Evolutionary conservation across 495 filamentous ascomycete genomes (phyloP).

Genomic region (Aspergillus nidulans): DNA sequence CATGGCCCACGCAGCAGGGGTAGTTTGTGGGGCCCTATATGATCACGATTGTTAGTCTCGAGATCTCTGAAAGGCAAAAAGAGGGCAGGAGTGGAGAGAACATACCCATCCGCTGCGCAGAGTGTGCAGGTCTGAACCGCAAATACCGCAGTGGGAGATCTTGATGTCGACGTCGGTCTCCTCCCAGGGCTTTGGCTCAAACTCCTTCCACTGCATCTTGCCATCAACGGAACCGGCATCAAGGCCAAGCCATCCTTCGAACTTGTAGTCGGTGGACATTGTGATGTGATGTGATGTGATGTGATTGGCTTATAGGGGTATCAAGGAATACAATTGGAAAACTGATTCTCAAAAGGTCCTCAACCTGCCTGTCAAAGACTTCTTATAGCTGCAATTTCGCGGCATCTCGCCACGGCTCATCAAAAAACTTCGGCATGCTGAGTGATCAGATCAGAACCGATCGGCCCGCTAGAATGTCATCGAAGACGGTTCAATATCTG

Average conservation of each 20-base stretch:
- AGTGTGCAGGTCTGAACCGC: constrained; percentile 66
- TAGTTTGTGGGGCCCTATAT: constrained; percentile 50
- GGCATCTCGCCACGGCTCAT: neutral
- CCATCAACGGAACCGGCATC: constrained; percentile 55
- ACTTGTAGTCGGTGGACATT: constrained; percentile 49
- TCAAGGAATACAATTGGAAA: neutral
- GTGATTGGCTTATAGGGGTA: neutral
- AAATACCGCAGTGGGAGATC: constrained; percentile 41
- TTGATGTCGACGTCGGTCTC: constrained; percentile 67
- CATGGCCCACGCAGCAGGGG: constrained; percentile 75
- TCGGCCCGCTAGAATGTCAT: neutral
- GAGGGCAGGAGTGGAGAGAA: neutral
- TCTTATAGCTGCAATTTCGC: neutral
- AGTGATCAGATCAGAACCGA: neutral
- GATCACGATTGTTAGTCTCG: neutral
- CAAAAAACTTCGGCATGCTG: neutral
- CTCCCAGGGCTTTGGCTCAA: constrained; percentile 74
- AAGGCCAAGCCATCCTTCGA: constrained; percentile 80
- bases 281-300: neutral
- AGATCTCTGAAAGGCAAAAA: neutral
- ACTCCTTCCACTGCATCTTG: constrained; percentile 73
- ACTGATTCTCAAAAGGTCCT: neutral
- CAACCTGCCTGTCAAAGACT: neutral
- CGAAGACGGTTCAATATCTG: neutral
- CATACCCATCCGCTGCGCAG: constrained; percentile 67